Conservation (phyloP, 345 rosid genomes). For the Aquilaria yunnanensis region DNA sequence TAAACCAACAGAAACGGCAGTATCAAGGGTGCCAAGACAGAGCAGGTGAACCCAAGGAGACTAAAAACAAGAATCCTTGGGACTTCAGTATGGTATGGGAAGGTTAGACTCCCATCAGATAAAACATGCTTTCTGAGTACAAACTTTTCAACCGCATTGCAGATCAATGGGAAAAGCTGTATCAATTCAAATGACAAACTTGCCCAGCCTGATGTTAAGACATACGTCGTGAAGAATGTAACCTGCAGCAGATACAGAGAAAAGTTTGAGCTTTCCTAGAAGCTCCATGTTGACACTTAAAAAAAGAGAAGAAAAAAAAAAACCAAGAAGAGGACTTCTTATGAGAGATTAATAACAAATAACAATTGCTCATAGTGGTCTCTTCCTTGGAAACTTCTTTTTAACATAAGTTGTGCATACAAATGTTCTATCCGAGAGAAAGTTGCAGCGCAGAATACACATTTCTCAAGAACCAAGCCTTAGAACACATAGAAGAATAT, state of each 20-base stretch:
- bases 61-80: slow-evolving; percentile 78
- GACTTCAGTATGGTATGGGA: slow-evolving; percentile 85
- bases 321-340: too few relatives aligned
- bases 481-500: too few relatives aligned
- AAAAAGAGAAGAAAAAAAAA: too few relatives aligned
- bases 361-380: too few relatives aligned
- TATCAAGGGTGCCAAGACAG: slow-evolving; percentile 79
- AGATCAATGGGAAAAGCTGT: slow-evolving; percentile 56
- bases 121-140: slow-evolving; percentile 39
- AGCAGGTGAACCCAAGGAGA: slow-evolving; percentile 77
- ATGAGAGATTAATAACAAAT: too few relatives aligned
- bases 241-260: slow-evolving; percentile 36
- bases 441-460: too few relatives aligned
- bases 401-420: too few relatives aligned
- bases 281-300: too few relatives aligned
- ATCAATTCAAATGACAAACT: slow-evolving; percentile 69
- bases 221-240: slow-evolving; percentile 57
- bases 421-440: too few relatives aligned
- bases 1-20: slow-evolving; percentile 70
- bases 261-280: too few relatives aligned
- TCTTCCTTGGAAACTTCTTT: too few relatives aligned
- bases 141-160: slow-evolving; percentile 39
- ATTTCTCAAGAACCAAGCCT: too few relatives aligned
- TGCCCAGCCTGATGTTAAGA: slow-evolving; percentile 86
- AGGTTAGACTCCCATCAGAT: slow-evolving; percentile 33